Evolutionary conservation across 257 asterid species (phyloP).

Genomic region (Solanum pinnatisectum): DNA sequence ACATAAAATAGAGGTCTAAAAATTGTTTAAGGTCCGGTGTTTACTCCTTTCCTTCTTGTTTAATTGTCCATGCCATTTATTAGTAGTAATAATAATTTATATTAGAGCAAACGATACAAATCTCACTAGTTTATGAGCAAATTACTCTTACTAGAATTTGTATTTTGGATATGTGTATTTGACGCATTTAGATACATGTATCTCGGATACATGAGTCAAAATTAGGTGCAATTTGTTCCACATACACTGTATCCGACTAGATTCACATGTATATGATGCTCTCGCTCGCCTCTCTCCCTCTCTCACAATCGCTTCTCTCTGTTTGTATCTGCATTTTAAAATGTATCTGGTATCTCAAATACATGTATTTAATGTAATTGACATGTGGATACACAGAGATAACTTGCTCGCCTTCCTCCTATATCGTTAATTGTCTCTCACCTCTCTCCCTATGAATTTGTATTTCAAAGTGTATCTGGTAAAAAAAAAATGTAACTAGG

Average conservation of each 20-base stretch:
- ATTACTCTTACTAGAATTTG: background rate
- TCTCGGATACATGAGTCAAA: no score
- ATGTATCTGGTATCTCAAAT: background rate
- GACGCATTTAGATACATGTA: no score
- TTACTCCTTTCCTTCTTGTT: conserved; percentile 2
- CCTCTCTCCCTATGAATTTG: background rate
- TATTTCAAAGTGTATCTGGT: no score
- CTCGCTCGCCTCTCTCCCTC: background rate
- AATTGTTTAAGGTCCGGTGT: background rate
- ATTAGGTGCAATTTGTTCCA: no score
- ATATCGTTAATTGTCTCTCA: background rate
- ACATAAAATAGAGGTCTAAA: background rate
- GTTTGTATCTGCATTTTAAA: no score
- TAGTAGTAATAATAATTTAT: background rate
- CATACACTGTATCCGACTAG: no score
- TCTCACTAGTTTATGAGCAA: background rate
- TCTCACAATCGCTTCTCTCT: background rate
- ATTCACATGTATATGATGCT: background rate
- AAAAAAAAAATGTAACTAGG: background rate
- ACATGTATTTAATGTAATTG: no score
- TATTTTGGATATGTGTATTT: no score
- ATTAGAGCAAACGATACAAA: background rate
- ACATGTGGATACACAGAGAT: no score
- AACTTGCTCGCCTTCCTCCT: no score
- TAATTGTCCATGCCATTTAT: background rate